Conservation (phyloP, 1,139 yeast genomes). For the Lodderomyces elongisporus region DNA sequence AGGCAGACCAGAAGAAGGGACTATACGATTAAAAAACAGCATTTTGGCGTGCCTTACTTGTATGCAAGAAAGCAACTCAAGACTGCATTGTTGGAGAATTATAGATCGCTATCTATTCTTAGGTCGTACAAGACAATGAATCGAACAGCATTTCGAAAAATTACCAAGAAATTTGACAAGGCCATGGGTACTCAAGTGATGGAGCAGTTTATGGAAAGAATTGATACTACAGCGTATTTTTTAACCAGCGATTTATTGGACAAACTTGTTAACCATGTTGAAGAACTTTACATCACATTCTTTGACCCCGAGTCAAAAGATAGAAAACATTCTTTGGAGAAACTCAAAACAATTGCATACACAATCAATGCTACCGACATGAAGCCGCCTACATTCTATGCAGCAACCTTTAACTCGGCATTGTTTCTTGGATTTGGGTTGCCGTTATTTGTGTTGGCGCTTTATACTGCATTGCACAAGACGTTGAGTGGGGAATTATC, state of each 20-base stretch:
- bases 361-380: slow-evolving; percentile 31
- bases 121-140: slow-evolving; percentile 74
- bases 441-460: slow-evolving; percentile 54
- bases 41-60: slow-evolving; percentile 54
- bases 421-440: slow-evolving; percentile 63
- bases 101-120: slow-evolving; percentile 71
- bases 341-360: slow-evolving; percentile 49
- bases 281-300: slow-evolving; percentile 60
- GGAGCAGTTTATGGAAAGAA: slow-evolving; percentile 53
- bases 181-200: slow-evolving; percentile 42
- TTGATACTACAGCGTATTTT: slow-evolving; percentile 52
- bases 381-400: slow-evolving; percentile 30
- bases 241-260: slow-evolving; percentile 64
- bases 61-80: slow-evolving; percentile 74
- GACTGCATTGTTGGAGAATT: slow-evolving; percentile 72
- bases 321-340: slow-evolving; percentile 70
- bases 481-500: slow-evolving; percentile 36
- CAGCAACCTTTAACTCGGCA: slow-evolving; percentile 55
- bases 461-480: slow-evolving; percentile 45
- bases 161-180: slow-evolving; percentile 87
- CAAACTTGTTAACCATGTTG: slow-evolving; percentile 55
- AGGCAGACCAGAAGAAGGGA: slow-evolving; percentile 25
- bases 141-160: slow-evolving; percentile 83
- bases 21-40: slow-evolving; percentile 22
- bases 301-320: slow-evolving; percentile 64